Evolutionary conservation across 352 stramenopile species (phyloP).

Genomic region (Pythium aristosporum): DNA sequence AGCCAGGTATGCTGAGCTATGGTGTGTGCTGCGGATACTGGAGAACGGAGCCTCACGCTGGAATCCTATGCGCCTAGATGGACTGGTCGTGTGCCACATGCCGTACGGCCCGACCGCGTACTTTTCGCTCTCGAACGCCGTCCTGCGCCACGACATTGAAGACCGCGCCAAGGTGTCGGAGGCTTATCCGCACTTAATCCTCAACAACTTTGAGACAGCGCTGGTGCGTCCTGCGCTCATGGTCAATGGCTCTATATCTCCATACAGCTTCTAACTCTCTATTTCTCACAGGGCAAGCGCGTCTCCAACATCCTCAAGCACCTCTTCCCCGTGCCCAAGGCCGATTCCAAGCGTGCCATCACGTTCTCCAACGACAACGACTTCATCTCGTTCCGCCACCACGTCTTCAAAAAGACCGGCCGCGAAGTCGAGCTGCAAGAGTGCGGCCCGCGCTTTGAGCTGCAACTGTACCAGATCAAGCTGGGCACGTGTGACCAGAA

Average conservation of each 20-base stretch:
- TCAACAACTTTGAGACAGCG: conserved; percentile 95
- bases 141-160: conserved; percentile 99
- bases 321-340: conserved; percentile 97
- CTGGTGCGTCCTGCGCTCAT: conserved; percentile 41
- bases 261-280: background rate
- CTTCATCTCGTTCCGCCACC: conserved; percentile 99
- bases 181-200: conserved; percentile 95
- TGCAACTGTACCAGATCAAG: conserved; percentile 98
- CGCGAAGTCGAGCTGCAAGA: conserved; percentile 95
- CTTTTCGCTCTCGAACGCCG: conserved; percentile 96
- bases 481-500: conserved; percentile 98
- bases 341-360: conserved; percentile 96
- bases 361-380: conserved; percentile 98
- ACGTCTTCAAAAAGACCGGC: conserved; percentile 96
- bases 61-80: conserved; percentile 64
- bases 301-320: conserved; percentile 98
- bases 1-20: conserved; percentile 71
- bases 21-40: background rate
- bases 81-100: conserved; percentile 98
- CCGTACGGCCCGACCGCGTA: conserved; percentile 98
- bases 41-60: background rate
- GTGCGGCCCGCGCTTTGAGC: conserved; percentile 97
- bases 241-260: background rate
- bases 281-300: conserved; percentile 71
- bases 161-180: conserved; percentile 92